A percentile compares a stretch with the other conserved stretches of the same genome.
These are phyloP conservation scores for Myrica gale DNA, from an alignment of 306 rosid species.

Conservation along the genomic window DNA sequence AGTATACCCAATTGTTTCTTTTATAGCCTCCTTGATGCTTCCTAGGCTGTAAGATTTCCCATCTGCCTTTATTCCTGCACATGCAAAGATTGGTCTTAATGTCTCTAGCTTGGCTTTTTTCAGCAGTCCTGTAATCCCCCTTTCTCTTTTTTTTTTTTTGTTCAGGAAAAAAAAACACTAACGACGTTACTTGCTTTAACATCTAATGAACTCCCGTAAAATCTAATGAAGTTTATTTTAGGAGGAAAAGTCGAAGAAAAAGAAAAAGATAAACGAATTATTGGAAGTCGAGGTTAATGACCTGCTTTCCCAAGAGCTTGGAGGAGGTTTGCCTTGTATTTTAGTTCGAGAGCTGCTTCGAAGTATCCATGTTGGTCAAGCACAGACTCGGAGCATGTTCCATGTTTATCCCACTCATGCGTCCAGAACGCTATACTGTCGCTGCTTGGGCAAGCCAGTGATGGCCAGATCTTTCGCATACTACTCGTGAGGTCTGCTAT, in stretches of 20 bases:
- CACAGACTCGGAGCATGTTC: conserved; percentile 68
- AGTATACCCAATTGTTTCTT: conserved; percentile 25
- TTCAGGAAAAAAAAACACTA: too few relatives aligned
- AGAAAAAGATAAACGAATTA: background rate
- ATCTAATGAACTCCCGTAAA: too few relatives aligned
- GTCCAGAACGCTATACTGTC: conserved; percentile 56
- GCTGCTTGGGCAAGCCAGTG: conserved; percentile 70
- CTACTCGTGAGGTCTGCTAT: conserved; percentile 33
- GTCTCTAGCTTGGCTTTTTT: too few relatives aligned
- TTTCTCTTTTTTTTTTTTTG: too few relatives aligned
- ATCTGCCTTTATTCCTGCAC: conserved; percentile 42
- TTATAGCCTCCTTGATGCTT: conserved; percentile 30
- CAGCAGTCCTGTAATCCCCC: too few relatives aligned
- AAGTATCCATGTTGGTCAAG: conserved; percentile 68
- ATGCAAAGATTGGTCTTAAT: too few relatives aligned
- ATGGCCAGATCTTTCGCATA: conserved; percentile 61
- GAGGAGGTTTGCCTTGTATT: conserved; percentile 44
- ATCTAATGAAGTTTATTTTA: too few relatives aligned
- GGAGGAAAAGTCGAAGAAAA: background rate
- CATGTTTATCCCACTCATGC: conserved; percentile 80
- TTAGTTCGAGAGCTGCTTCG: conserved; percentile 49
- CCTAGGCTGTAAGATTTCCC: conserved; percentile 34
- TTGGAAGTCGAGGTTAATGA: conserved; percentile 1
- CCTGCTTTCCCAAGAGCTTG: conserved; percentile 54
- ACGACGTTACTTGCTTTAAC: too few relatives aligned